Conservation (phyloP, 306 rosid species). For the Ceratonia siliqua region DNA sequence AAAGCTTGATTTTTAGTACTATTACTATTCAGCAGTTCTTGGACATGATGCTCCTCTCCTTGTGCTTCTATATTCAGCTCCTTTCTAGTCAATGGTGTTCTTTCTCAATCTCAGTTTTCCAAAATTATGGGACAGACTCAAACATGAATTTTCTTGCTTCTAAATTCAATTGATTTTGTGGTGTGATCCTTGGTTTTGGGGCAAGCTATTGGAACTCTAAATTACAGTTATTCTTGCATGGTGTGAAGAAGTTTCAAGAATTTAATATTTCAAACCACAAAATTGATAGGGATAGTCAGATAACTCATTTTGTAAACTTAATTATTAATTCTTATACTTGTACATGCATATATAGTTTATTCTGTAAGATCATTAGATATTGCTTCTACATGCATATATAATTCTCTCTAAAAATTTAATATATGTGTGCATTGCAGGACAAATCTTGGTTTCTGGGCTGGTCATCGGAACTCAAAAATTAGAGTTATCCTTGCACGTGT, state of each 20-base stretch:
- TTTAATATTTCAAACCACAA: conserved; percentile 1
- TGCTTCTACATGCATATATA: conserved; percentile 1
- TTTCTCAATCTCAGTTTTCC: not conserved
- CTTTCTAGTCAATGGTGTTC: not conserved
- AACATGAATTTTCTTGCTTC: not conserved
- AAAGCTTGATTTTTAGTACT: not conserved
- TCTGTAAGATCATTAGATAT: conserved; percentile 25
- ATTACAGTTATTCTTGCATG: not conserved
- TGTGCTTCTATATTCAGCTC: not conserved
- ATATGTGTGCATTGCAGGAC: conserved; percentile 63
- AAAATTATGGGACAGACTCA: not conserved
- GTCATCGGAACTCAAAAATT: conserved; percentile 94
- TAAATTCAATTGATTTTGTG: not conserved
- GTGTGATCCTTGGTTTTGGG: not conserved
- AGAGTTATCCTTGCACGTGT: conserved; percentile 91
- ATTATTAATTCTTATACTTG: not conserved
- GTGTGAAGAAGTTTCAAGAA: not conserved
- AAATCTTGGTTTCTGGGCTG: conserved; percentile 93
- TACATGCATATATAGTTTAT: conserved; percentile 3
- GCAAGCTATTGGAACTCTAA: not conserved
- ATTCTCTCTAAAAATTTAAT: conserved; percentile 24
- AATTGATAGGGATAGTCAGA: not conserved
- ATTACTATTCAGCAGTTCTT: not conserved
- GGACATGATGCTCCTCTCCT: not conserved
- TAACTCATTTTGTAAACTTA: conserved; percentile 4